Base-by-base conservation (phyloP, 768 basidiomycete species). In the Saitozyma podzolica region DNA sequence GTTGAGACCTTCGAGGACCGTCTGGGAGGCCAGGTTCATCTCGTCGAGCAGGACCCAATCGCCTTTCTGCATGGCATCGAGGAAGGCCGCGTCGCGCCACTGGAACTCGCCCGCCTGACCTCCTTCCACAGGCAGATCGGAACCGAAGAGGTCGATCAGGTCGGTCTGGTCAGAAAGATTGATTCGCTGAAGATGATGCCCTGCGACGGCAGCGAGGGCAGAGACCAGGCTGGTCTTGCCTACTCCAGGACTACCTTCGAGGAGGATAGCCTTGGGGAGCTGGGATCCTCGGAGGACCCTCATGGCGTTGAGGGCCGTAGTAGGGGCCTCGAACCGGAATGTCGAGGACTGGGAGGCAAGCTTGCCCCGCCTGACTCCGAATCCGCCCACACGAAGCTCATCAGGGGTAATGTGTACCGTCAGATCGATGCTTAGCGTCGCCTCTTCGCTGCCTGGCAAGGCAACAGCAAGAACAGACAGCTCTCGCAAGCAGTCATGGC, bases 161-260 rank as follows among this genome's bases (percentile, higher is more conserved):
- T 99, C 96, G 0, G 95, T 98, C 78, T 99, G 96, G 70, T 99
- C 96, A 6, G 96, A 98, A 19, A 99, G 81, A 80, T 99, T 99
- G 84, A 99, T 94, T 19, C 96, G 88, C 75, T 88, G 91, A 40
- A 98, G 83, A 39, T 83, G 80, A 74, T 92, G 86, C 16, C 92
- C 91, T 45, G 88, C 82, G 6, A 89, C 81, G 63, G 86, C 87
- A 20, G 93, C 92, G 10, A 99, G 82, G 9, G 96, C 95, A 16
- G 88, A 84, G 54, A 98, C 82, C 4, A 99, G 84, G 75, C 91
- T 96, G 2, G 96, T 98, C 81, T 99, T 99, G 3, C 96, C 96
- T 13, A 98, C 96, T 0, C 96, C 96, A 10, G 96, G 96, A 79
- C 93, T 97, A 0, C 96, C 96, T 76, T 99, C 96, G 9, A 99